Percentiles rank a stretch among this genome's conserved stretches.
Evolutionary conservation across 371 early-diverging fungal genomes (phyloP).

Genomic region (Mitosporidium daphniae): DNA sequence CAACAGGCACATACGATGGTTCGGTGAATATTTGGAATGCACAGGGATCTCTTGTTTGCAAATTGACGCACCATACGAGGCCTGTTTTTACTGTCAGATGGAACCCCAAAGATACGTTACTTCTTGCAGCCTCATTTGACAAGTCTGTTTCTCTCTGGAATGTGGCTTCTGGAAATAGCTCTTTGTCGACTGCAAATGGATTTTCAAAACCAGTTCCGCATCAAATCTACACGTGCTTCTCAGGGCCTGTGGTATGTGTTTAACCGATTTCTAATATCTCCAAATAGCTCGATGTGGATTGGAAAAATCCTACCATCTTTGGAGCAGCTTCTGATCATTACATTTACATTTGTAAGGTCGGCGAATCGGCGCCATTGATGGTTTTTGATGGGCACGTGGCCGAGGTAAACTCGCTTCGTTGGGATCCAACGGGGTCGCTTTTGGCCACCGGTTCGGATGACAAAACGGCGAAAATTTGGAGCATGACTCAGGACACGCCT

Average conservation of each 20-base stretch:
- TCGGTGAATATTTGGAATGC: conserved; percentile 37
- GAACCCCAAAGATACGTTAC: conserved; percentile 30
- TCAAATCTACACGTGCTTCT: conserved; percentile 32
- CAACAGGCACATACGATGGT: conserved; percentile 64
- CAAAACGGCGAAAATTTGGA: conserved; percentile 18
- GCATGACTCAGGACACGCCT: no score
- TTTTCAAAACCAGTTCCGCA: no score
- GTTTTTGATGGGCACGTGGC: conserved; percentile 29
- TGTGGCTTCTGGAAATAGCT: conserved; percentile 16
- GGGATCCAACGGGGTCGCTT: conserved; percentile 35
- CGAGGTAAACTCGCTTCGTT: conserved; percentile 48
- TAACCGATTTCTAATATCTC: not conserved
- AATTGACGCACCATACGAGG: conserved; percentile 26
- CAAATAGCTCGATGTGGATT: conserved; percentile 47
- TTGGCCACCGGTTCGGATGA: conserved; percentile 74
- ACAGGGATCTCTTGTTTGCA: conserved; percentile 19
- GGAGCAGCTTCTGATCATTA: conserved; percentile 52
- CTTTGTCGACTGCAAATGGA: no score
- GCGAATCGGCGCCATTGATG: conserved; percentile 17
- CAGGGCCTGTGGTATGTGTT: conserved; percentile 9
- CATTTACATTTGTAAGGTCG: conserved; percentile 35
- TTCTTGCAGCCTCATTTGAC: conserved; percentile 40
- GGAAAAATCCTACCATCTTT: conserved; percentile 54
- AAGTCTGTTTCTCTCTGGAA: conserved; percentile 49
- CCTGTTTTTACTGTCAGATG: conserved; percentile 52